Conservation (phyloP, 805 yeast species). For the Lipomyces yamanashiensis region DNA sequence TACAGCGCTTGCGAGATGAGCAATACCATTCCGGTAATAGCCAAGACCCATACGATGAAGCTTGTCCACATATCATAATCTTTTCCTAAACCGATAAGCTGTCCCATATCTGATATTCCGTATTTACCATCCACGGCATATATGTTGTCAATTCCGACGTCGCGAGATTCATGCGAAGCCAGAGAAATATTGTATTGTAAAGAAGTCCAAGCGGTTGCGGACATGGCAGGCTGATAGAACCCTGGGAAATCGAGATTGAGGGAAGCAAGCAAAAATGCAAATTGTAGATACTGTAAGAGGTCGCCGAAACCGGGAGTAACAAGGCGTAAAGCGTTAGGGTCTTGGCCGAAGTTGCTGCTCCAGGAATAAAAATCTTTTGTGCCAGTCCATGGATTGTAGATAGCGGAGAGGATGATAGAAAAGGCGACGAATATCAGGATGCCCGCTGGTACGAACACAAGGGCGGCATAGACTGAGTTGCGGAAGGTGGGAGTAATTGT, state of each 20-base stretch:
- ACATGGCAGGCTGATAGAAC: slow-evolving; percentile 60
- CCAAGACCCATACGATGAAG: slow-evolving; percentile 44
- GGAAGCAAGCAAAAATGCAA: slow-evolving; percentile 61
- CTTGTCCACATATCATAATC: slow-evolving; percentile 46
- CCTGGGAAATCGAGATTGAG: slow-evolving; percentile 63
- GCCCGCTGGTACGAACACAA: slow-evolving; percentile 49
- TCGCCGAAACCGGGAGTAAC: slow-evolving; percentile 57
- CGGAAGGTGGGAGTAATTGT: slow-evolving; percentile 57
- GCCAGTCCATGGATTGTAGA: slow-evolving; percentile 62
- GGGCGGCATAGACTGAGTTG: slow-evolving; percentile 47
- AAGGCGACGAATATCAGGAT: slow-evolving; percentile 44
- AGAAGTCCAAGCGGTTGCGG: slow-evolving; percentile 60
- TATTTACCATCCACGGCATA: slow-evolving; percentile 33
- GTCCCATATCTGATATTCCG: slow-evolving; percentile 21
- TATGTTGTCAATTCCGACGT: slow-evolving; percentile 20
- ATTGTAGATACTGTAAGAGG: slow-evolving; percentile 60
- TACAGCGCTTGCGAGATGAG: slow-evolving; percentile 29
- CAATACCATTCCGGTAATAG: slow-evolving; percentile 36
- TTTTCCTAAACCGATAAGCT: slow-evolving; percentile 34
- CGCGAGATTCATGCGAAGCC: slow-evolving; percentile 22
- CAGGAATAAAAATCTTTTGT: slow-evolving; percentile 55
- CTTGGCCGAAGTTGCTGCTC: slow-evolving; percentile 65
- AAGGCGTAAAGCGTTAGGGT: slow-evolving; percentile 57
- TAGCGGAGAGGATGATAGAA: slow-evolving; percentile 47
- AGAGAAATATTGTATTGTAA: slow-evolving; percentile 47